Evolutionary conservation across 805 yeast genomes (phyloP).

Genomic region (Saccharomycopsis schoenii): DNA sequence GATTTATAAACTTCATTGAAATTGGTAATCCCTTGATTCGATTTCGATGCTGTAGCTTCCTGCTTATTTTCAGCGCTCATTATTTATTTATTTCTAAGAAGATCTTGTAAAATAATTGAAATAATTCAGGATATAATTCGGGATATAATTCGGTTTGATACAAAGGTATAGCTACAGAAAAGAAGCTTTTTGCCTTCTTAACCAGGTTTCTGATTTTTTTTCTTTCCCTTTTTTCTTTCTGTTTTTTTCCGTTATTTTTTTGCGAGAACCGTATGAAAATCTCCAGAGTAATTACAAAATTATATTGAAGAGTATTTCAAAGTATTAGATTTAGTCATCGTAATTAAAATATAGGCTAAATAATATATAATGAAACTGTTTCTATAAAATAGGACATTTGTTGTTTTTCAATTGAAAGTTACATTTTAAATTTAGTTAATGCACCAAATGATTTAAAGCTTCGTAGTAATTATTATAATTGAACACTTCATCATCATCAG

Average conservation of each 20-base stretch:
- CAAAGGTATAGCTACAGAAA: no score
- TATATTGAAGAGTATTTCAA: not conserved
- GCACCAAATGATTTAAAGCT: not conserved
- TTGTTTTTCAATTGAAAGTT: not conserved
- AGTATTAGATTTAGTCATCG: not conserved
- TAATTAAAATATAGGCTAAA: not conserved
- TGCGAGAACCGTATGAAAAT: not conserved
- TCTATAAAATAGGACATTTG: not conserved
- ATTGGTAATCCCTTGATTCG: slow-evolving; percentile 8
- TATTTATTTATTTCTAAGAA: no score
- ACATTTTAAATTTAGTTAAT: not conserved
- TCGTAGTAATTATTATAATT: not conserved
- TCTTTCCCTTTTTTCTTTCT: not conserved
- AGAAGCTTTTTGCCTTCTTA: no score
- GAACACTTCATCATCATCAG: not conserved
- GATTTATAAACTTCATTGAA: slow-evolving; percentile 12
- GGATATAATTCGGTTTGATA: no score
- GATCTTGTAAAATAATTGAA: no score
- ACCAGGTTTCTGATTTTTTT: not conserved
- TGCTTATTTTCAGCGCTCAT: not conserved
- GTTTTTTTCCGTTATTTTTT: not conserved
- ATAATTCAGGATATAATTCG: no score
- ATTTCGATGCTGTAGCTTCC: not conserved
- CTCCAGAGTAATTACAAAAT: not conserved
- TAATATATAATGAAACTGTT: not conserved